Evolutionary conservation across 129 eudicot species (phyloP).

Genomic region (Oenanthe sinensis): DNA sequence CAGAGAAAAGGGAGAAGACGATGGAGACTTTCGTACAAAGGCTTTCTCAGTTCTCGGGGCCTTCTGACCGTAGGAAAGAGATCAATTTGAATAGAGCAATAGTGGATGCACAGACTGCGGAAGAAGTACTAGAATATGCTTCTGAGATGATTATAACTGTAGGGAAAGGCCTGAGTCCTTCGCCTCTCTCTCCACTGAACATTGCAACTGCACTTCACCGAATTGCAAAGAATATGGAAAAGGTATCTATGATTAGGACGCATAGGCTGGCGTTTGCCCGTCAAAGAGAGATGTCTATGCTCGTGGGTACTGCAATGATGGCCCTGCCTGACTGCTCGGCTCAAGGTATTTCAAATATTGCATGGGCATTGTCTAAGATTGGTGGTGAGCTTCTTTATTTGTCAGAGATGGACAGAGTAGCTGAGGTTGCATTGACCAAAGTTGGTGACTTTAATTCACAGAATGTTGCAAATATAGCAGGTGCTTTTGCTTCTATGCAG

Average conservation of each 20-base stretch:
- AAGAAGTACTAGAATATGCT: constrained; percentile 63
- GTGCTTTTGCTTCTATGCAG: constrained; percentile 94
- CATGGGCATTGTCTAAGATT: constrained; percentile 95
- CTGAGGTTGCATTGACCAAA: constrained; percentile 73
- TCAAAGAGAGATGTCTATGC: constrained; percentile 84
- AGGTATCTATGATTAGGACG: constrained; percentile 64
- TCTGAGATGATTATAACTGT: constrained; percentile 65
- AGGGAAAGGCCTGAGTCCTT: constrained; percentile 87
- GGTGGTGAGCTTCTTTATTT: constrained; percentile 92
- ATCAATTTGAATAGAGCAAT: constrained; percentile 56
- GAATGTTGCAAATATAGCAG: constrained; percentile 82
- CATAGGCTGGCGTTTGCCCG: constrained; percentile 75
- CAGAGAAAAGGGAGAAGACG: constrained; percentile 45
- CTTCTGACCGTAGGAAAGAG: constrained; percentile 67
- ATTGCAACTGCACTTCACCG: constrained; percentile 90
- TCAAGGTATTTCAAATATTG: constrained; percentile 88
- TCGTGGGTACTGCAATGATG: constrained; percentile 92
- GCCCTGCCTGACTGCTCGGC: constrained; percentile 80
- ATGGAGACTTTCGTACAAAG: constrained; percentile 61
- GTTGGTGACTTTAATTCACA: constrained; percentile 72
- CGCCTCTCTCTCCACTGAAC: constrained; percentile 82
- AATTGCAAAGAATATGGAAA: constrained; percentile 94
- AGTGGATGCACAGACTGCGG: constrained; percentile 79
- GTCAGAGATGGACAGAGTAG: constrained; percentile 92
- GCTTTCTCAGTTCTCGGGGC: constrained; percentile 68